phyloP scores from a whole-genome alignment of 495 filamentous ascomycete species.

The Lineolata rhizophorae region DNA sequence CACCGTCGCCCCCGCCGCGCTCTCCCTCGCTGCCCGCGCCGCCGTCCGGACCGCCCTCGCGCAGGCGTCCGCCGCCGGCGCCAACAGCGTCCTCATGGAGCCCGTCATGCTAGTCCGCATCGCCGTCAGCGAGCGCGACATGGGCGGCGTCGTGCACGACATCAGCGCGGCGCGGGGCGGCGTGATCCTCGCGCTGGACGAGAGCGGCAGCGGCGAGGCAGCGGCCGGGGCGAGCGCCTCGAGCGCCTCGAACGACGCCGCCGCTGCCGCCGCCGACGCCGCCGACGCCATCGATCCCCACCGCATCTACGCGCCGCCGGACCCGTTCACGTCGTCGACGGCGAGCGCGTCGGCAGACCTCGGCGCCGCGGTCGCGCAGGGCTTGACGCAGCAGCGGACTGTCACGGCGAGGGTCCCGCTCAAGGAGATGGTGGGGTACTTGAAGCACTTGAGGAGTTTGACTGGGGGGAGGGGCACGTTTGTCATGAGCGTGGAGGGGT shows the following conservation, averaged over 20 bases:
- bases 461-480: conserved; percentile 81
- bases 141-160: conserved; percentile 80
- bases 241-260: too few species aligned
- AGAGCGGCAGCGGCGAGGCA: conserved; percentile 26
- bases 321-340: conserved; percentile 44
- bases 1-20: conserved; percentile 48
- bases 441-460: conserved; percentile 70
- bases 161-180: conserved; percentile 66
- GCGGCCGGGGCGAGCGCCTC: too few species aligned
- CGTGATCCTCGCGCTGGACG: conserved; percentile 59
- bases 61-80: conserved; percentile 24
- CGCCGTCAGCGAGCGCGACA: conserved; percentile 53
- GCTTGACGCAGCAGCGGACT: conserved; percentile 26
- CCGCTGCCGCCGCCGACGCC: conserved; percentile 10
- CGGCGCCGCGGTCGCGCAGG: not conserved
- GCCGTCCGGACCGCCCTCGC: conserved; percentile 43
- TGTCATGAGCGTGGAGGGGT: conserved; percentile 77
- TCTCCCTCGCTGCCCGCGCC: conserved; percentile 54
- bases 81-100: conserved; percentile 52
- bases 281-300: conserved; percentile 30
- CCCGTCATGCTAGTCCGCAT: conserved; percentile 80
- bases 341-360: not conserved
- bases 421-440: conserved; percentile 92
- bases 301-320: conserved; percentile 63
- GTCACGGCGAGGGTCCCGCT: conserved; percentile 74